A percentile compares a stretch with the other conserved stretches of the same genome.
Evolutionary conservation across 371 early-diverging fungal genomes (phyloP).

Genomic region (Zancudomyces culisetae): DNA sequence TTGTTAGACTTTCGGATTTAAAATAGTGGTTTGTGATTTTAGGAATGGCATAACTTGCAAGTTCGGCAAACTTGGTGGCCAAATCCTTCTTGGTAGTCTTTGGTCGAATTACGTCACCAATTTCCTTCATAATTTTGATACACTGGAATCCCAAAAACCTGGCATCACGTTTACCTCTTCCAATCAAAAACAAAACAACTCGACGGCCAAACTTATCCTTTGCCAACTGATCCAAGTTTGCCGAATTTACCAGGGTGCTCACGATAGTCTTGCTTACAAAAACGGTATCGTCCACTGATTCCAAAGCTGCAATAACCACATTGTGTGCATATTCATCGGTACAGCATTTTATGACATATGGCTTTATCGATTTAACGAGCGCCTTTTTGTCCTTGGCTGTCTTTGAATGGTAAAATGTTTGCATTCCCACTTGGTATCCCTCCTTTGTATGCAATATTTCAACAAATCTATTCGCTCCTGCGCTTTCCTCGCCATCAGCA

Average conservation of each 20-base stretch:
- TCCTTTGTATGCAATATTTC: conserved; percentile 82
- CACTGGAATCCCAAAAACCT: conserved; percentile 45
- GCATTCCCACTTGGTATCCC: conserved; percentile 68
- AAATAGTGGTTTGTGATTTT: too few species aligned
- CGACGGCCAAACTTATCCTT: conserved; percentile 55
- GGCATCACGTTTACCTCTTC: conserved; percentile 49
- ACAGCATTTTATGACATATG: conserved; percentile 58
- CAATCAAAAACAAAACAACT: conserved; percentile 46
- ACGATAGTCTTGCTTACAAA: conserved; percentile 56
- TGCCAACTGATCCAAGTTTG: conserved; percentile 6
- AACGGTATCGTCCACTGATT: conserved; percentile 89
- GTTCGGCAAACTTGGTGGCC: too few species aligned
- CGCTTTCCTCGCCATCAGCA: too few species aligned
- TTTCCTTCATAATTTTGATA: conserved; percentile 33
- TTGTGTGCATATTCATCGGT: conserved; percentile 78
- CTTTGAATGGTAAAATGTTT: conserved; percentile 37
- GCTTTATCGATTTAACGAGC: conserved; percentile 71
- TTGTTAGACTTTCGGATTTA: too few species aligned
- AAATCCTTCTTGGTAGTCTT: conserved; percentile 56
- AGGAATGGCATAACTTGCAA: too few species aligned
- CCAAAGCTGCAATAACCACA: conserved; percentile 63
- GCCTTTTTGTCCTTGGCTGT: conserved; percentile 61
- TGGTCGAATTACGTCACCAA: conserved; percentile 36
- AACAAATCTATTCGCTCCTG: too few species aligned
- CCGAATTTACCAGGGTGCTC: too few species aligned